Conservation (phyloP, 2,329 filamentous ascomycete genomes). For the Aspergillus aculeatinus region DNA sequence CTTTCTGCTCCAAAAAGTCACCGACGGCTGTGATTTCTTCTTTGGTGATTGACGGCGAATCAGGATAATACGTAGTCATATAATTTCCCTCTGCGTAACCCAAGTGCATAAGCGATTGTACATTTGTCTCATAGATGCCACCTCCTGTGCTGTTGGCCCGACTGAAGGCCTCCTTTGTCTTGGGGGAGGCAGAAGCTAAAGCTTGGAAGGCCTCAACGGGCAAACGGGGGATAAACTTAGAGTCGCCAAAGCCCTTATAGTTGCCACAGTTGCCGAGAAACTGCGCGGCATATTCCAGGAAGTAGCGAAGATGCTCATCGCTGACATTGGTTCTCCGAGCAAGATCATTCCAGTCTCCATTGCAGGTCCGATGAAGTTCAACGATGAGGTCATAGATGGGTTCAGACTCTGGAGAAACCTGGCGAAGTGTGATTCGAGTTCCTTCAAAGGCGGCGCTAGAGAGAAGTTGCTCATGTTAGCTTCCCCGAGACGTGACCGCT, state of each 20-base stretch:
- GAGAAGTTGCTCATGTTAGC: slow-evolving; percentile 10
- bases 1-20: slow-evolving; percentile 70
- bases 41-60: slow-evolving; percentile 71
- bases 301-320: slow-evolving; percentile 63
- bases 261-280: slow-evolving; percentile 80
- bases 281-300: slow-evolving; percentile 74
- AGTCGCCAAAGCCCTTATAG: slow-evolving; percentile 84
- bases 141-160: slow-evolving; percentile 59
- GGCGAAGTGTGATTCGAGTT: slow-evolving; percentile 73
- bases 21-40: slow-evolving; percentile 71
- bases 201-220: slow-evolving; percentile 63
- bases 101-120: slow-evolving; percentile 67
- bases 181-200: slow-evolving; percentile 59
- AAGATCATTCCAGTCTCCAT: slow-evolving; percentile 70
- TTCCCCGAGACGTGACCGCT: slow-evolving; percentile 1
- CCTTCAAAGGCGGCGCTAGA: slow-evolving; percentile 72
- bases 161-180: slow-evolving; percentile 64
- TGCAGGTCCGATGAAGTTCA: slow-evolving; percentile 63
- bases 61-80: slow-evolving; percentile 79
- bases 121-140: slow-evolving; percentile 68
- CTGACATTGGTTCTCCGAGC: slow-evolving; percentile 64
- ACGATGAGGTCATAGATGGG: slow-evolving; percentile 79
- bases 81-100: slow-evolving; percentile 74
- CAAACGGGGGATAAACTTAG: slow-evolving; percentile 77
- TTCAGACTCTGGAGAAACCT: slow-evolving; percentile 79